Evolutionary conservation across 164 flowering plant genomes (phyloP).

Genomic region (Litsea cubeba): DNA sequence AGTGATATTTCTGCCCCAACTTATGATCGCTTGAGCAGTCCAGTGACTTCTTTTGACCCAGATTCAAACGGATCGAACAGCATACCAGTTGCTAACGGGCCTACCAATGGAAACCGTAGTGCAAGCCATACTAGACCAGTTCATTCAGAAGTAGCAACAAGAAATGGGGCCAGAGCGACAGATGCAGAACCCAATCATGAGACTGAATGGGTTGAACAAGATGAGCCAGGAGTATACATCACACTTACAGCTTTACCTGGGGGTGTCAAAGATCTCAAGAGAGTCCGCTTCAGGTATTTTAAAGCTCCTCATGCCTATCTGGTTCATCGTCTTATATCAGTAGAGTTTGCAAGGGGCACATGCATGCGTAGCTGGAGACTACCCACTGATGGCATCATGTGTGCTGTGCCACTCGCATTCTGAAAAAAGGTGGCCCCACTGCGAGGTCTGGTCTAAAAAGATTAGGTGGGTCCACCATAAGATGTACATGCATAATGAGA

Average conservation of each 20-base stretch:
- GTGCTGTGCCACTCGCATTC: not conserved
- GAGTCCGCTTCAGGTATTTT: slow-evolving; percentile 94
- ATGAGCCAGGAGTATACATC: slow-evolving; percentile 94
- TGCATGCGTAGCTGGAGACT: not conserved
- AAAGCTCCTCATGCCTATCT: not conserved
- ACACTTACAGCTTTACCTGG: slow-evolving; percentile 84
- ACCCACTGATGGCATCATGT: not conserved
- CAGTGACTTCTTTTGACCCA: slow-evolving; percentile 31
- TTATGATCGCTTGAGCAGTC: slow-evolving; percentile 45
- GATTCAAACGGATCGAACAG: slow-evolving; percentile 47
- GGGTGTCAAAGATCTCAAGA: slow-evolving; percentile 77
- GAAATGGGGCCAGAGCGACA: slow-evolving; percentile 55
- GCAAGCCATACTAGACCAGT: slow-evolving; percentile 38
- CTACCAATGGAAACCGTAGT: slow-evolving; percentile 36
- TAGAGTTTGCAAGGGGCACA: not conserved
- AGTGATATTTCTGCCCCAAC: slow-evolving; percentile 39
- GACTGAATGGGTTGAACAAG: slow-evolving; percentile 93
- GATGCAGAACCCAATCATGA: slow-evolving; percentile 61
- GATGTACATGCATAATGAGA: no score
- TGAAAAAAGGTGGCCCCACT: not conserved
- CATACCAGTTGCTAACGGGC: slow-evolving; percentile 51
- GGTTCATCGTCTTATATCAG: not conserved
- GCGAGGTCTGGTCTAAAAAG: not conserved
- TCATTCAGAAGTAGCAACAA: slow-evolving; percentile 38
- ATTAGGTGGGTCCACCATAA: not conserved